phyloP scores from a whole-genome alignment of 108 stramenopile genomes.

The Aureococcus anophagefferens region DNA sequence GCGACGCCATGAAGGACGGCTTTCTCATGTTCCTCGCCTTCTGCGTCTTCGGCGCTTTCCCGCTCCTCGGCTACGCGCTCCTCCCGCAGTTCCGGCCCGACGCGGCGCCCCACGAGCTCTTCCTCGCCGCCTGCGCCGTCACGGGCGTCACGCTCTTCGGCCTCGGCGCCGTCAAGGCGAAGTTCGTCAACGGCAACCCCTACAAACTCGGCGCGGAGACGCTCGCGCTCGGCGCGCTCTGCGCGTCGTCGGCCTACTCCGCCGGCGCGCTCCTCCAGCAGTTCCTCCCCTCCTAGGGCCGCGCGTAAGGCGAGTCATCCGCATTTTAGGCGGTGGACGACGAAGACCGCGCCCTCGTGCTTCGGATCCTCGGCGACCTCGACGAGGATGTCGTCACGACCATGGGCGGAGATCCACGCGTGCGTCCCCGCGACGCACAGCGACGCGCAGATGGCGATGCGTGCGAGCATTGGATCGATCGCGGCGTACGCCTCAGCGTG shows the following conservation, averaged over 20 bases:
- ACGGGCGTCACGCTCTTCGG: conserved; percentile 70
- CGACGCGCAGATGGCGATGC: too few species aligned
- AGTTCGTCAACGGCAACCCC: conserved; percentile 29
- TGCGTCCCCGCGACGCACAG: too few species aligned
- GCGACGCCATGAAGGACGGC: conserved; percentile 75
- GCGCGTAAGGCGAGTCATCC: too few species aligned
- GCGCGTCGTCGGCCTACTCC: not conserved
- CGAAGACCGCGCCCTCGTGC: too few species aligned
- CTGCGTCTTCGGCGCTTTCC: conserved; percentile 73
- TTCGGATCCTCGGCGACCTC: too few species aligned
- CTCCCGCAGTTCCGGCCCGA: conserved; percentile 57
- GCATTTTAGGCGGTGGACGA: too few species aligned
- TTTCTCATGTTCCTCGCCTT: conserved; percentile 82
- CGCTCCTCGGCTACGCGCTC: conserved; percentile 73
- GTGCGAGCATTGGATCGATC: too few species aligned
- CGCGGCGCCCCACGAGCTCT: conserved; percentile 44
- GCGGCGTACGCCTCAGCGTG: too few species aligned
- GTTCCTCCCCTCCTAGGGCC: too few species aligned
- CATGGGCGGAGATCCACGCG: too few species aligned
- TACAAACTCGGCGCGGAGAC: not conserved
- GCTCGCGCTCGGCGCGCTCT: not conserved
- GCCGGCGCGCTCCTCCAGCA: not conserved
- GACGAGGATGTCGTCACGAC: too few species aligned
- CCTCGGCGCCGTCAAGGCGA: conserved; percentile 79
- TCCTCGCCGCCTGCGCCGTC: conserved; percentile 63